Percentiles rank a stretch among this genome's conserved stretches.
Evolutionary conservation across 371 early-diverging fungal genomes (phyloP).

Genomic region (Mucor sp.): DNA sequence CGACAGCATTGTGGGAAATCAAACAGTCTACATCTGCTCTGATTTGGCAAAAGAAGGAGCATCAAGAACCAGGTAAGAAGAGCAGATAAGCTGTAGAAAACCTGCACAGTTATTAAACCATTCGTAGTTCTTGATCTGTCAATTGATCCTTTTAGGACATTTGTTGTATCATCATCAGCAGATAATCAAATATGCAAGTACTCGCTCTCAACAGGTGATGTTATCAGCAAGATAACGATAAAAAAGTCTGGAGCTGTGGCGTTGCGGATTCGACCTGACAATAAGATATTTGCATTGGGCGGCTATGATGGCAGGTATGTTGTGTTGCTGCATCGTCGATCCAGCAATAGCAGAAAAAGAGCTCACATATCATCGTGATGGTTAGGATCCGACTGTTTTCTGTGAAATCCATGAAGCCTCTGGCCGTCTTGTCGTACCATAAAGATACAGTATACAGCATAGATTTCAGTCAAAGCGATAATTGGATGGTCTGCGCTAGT

Average conservation of each 20-base stretch:
- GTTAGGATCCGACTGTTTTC: constrained; percentile 54
- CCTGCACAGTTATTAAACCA: neutral
- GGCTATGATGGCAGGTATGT: constrained; percentile 56
- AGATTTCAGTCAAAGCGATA: constrained; percentile 30
- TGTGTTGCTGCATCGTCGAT: neutral
- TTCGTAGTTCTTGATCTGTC: constrained; percentile 32
- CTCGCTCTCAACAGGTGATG: constrained; percentile 20
- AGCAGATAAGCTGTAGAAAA: neutral
- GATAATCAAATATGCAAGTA: constrained; percentile 52
- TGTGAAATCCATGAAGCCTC: constrained; percentile 43
- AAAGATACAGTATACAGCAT: constrained; percentile 46
- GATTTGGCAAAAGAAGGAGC: constrained; percentile 40
- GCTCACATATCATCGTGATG: neutral
- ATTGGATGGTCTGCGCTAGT: constrained; percentile 44
- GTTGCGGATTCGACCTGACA: constrained; percentile 46
- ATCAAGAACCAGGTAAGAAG: constrained; percentile 43
- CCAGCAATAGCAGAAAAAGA: neutral
- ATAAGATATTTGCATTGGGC: constrained; percentile 54
- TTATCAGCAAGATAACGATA: constrained; percentile 30
- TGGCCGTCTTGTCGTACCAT: constrained; percentile 53
- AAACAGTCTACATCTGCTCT: constrained; percentile 6
- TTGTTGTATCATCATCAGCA: constrained; percentile 41
- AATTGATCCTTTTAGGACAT: constrained; percentile 20
- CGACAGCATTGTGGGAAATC: constrained; percentile 39
- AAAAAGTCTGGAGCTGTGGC: constrained; percentile 48